phyloP scores from a whole-genome alignment of 1,139 yeast species.

The Diutina mesorugosa region DNA sequence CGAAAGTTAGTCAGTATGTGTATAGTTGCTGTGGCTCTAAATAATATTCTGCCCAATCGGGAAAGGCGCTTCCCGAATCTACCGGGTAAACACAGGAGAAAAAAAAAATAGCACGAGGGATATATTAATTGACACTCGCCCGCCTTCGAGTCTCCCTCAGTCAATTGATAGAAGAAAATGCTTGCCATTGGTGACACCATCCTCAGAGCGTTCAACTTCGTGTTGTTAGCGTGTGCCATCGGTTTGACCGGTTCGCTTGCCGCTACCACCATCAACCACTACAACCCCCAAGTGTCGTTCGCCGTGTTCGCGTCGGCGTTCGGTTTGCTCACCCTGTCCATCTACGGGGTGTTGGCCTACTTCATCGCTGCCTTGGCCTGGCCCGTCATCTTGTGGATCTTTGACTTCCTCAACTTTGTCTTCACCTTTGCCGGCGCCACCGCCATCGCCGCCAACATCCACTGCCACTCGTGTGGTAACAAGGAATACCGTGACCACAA shows the following conservation, averaged over 20 bases:
- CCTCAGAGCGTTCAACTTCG: constrained; percentile 62
- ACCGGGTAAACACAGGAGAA: background rate
- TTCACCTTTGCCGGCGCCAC: constrained; percentile 93
- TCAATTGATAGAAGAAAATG: constrained; percentile 12
- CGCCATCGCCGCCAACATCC: constrained; percentile 82
- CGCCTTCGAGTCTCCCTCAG: background rate
- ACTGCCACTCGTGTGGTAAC: constrained; percentile 78
- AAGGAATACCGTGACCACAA: constrained; percentile 47
- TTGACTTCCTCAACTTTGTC: constrained; percentile 81
- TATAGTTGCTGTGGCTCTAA: constrained; percentile 1
- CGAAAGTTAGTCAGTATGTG: constrained; percentile 28
- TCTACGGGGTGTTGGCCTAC: constrained; percentile 72
- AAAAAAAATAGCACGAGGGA: background rate
- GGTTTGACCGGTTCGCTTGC: constrained; percentile 83
- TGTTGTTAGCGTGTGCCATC: constrained; percentile 61
- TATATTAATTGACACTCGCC: background rate
- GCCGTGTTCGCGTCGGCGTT: constrained; percentile 80
- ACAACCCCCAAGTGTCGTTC: constrained; percentile 79
- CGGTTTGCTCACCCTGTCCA: constrained; percentile 65
- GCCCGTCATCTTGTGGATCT: constrained; percentile 61
- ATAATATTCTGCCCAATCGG: background rate
- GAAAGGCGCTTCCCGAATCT: constrained; percentile 2
- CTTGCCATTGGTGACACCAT: constrained; percentile 64
- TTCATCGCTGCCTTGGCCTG: constrained; percentile 72
- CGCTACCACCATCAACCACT: constrained; percentile 40